Evolutionary conservation across 306 rosid species (phyloP).

Genomic region (Quercus cerris): DNA sequence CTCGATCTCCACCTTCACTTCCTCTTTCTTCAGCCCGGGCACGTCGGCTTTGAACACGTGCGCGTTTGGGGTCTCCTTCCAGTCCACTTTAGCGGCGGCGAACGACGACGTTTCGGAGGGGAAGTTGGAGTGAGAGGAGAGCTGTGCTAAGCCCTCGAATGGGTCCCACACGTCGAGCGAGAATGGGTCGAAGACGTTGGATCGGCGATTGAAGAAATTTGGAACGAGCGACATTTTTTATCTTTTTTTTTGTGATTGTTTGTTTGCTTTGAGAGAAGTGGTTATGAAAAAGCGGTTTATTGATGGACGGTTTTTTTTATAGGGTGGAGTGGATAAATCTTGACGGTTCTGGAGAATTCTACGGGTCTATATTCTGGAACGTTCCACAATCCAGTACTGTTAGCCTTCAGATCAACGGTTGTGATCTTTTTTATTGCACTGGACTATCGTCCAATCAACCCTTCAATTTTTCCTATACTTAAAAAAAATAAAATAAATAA

Average conservation of each 20-base stretch:
- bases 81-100: slow-evolving; percentile 10
- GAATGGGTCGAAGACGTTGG: slow-evolving; percentile 13
- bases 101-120: slow-evolving; percentile 17
- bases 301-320: not conserved
- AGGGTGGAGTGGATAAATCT: too few relatives aligned
- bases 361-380: not conserved
- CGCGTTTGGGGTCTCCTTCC: slow-evolving; percentile 27
- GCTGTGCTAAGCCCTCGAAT: not conserved
- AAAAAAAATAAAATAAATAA: too few relatives aligned
- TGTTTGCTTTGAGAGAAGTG: not conserved
- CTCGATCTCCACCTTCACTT: slow-evolving; percentile 31
- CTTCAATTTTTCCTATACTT: too few relatives aligned
- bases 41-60: slow-evolving; percentile 31
- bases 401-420: not conserved
- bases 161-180: slow-evolving; percentile 16
- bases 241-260: not conserved
- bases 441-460: not conserved
- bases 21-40: slow-evolving; percentile 29
- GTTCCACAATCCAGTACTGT: not conserved
- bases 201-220: slow-evolving; percentile 11
- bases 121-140: not conserved
- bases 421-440: not conserved
- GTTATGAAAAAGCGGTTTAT: too few relatives aligned
- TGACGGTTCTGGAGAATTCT: not conserved
- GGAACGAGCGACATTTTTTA: slow-evolving; percentile 15